Evolutionary conservation across 805 yeast genomes (phyloP), one percentile per base, ranked within the genome.

Genomic region (Candida caryicola): DNA sequence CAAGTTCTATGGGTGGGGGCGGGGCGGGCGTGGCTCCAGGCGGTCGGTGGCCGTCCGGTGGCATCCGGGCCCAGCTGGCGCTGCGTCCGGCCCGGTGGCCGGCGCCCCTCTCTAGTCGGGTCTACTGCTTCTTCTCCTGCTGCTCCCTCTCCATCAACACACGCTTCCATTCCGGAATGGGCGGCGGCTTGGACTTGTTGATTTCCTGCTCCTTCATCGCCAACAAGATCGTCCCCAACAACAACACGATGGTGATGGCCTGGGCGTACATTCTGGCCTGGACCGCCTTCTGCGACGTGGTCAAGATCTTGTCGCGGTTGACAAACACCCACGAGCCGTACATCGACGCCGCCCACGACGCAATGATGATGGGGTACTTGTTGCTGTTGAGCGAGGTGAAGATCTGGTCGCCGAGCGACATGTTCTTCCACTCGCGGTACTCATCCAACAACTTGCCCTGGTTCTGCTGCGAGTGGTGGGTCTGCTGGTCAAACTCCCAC

Each of bases 301-400:
- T 44, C 55, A 54, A 50, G 38, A 55, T 47, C 45, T 54, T 55
- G 48, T 56, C 59, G 21, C 54, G 43, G 42, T 55, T 55, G 17
- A 56, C 60, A 18, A 44, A 50, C 15, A 44, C 52, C 61, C 61
- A 57, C 27, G 57, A 52, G 6, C 62, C 62, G 44, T 50, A 56
- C 56, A 56, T 45, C 21, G 71, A 63, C 2, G 60, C 72, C n/a
- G 59, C 60, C 73, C 72, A 69, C 17, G 71, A 43, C 13, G 57
- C 41, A 13, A 64, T 40, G 31, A 66, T 60, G 37, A 66, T 57
- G 35, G 59, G 60, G 51, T 64, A 66, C 52, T 66, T 65, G 50
- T 69, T 49, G 12, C 54, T 50, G 39, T 50, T 51, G 40, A 67
- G 52, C 16, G 51, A 32, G 9, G 59, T 47, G 36, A 62, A 45